Evolutionary conservation across 2,329 filamentous ascomycete species (phyloP), one percentile per base, ranked within the genome.

Genomic region (Trichoderma sp.): DNA sequence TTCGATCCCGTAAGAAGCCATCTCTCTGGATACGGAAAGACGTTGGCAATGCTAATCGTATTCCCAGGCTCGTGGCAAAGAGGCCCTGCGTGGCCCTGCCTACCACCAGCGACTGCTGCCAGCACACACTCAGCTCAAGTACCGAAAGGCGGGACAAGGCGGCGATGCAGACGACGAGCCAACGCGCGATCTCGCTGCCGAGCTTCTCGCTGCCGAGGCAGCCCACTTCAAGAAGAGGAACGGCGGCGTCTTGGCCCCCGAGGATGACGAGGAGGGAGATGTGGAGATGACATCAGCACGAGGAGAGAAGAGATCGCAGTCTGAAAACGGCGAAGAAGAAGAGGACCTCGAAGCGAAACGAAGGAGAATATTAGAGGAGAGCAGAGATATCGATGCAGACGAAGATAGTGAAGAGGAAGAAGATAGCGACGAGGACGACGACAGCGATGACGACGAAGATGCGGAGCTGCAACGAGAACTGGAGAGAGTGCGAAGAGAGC

Each of bases 91-190:
- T 75, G 95, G 95, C 57, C 92, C 93, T 59, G 94, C 93, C 74
- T 98, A 97, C 83, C 95, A 99, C 78, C 94, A 98, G 80, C 91
- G 95, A 74, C 90, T 98, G 17, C 89, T 97, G 15, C 94, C 95
- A 37, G 95, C 95, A 35, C 91, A 99, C 79, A 98, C 92, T 13
- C 90, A 92, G 71, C 89, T 99, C 76, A 99, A 99, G 82, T 91
- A 90, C 77, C 88, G 93, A 83, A 89, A 86, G 56, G 83, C 91
- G n/a, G 94, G 93, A 53, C 95, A 99, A 82, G 95, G 95, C 74
- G 92, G 92, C 72, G 90, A 89, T 71, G 90, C 90, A 35, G 78
- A 79, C 60, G 90, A 90, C 39, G 93, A 96, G 71, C 81, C 85
- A 68, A 69, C 76, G 64, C 92, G 91, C 76, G 94, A 99, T 78